These are phyloP conservation scores for Trifolium pratense DNA, from an alignment of 306 rosid genomes.

Conservation along the genomic window DNA sequence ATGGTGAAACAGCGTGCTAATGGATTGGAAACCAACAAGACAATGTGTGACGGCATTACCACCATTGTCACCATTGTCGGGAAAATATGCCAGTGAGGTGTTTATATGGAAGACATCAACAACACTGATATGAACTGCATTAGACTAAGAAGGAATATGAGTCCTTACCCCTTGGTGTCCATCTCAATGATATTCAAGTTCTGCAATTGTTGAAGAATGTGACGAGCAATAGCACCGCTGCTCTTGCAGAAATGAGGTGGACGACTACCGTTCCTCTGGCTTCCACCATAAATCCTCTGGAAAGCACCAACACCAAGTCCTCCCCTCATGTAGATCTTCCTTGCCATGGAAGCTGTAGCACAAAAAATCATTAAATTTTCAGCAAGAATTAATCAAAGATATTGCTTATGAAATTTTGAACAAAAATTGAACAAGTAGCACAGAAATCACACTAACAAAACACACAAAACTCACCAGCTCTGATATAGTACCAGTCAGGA, in stretches of 20 bases:
- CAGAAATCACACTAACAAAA: neutral
- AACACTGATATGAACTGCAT: neutral
- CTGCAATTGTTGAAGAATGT: slow-evolving; percentile 53
- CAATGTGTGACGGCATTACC: too few species aligned
- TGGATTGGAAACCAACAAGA: too few species aligned
- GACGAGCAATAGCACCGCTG: slow-evolving; percentile 53
- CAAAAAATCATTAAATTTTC: neutral
- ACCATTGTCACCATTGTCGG: too few species aligned
- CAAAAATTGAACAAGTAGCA: too few species aligned
- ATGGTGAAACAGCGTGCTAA: too few species aligned
- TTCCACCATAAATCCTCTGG: slow-evolving; percentile 56
- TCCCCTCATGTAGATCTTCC: slow-evolving; percentile 55
- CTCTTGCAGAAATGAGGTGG: slow-evolving; percentile 57
- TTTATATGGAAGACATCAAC: too few species aligned
- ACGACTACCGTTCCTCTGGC: slow-evolving; percentile 54
- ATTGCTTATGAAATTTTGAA: too few species aligned
- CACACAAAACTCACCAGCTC: slow-evolving; percentile 60
- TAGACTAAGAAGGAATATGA: neutral
- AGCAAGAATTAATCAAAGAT: too few species aligned
- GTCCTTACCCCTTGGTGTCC: slow-evolving; percentile 47
- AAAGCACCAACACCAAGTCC: slow-evolving; percentile 56
- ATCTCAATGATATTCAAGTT: slow-evolving; percentile 42
- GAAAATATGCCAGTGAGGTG: too few species aligned
- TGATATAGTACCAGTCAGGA: slow-evolving; percentile 74
- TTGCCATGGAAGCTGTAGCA: slow-evolving; percentile 52